phyloP scores from a whole-genome alignment of 768 basidiomycete species.

The Sarcodon aspratus region DNA sequence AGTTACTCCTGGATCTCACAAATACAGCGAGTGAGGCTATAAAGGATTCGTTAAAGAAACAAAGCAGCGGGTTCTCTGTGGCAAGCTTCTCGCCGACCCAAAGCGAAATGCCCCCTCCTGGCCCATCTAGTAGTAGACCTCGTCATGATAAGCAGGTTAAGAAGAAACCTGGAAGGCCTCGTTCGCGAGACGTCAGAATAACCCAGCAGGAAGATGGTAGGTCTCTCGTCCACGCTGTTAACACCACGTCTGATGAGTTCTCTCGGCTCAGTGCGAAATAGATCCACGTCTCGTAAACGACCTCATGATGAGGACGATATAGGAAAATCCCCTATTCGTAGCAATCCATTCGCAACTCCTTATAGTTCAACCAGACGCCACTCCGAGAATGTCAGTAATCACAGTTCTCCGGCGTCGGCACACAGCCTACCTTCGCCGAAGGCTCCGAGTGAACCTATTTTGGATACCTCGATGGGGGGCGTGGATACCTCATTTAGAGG shows the following conservation, averaged over 20 bases:
- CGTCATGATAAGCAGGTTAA: not conserved
- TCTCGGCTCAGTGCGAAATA: constrained; percentile 43
- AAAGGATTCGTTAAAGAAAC: constrained; percentile 5
- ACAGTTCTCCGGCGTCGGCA: constrained; percentile 67
- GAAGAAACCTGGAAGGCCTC: not conserved
- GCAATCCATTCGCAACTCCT: constrained; percentile 26
- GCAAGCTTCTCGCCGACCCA: not conserved
- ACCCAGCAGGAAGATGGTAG: not conserved
- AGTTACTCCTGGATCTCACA: constrained; percentile 59
- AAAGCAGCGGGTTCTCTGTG: not conserved
- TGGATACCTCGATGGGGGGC: too few relatives aligned
- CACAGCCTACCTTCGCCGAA: constrained; percentile 55
- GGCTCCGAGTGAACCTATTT: too few relatives aligned
- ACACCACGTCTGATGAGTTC: not conserved
- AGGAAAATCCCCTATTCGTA: constrained; percentile 7
- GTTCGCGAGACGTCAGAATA: not conserved
- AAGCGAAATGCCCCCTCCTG: constrained; percentile 2
- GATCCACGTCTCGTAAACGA: constrained; percentile 67
- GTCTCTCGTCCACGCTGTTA: not conserved
- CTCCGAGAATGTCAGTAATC: constrained; percentile 38
- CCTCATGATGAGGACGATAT: constrained; percentile 53
- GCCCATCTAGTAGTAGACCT: not conserved
- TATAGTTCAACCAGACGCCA: constrained; percentile 19
- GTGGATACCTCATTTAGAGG: too few relatives aligned
- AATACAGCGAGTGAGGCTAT: constrained; percentile 64